Evolutionary conservation across 2,329 filamentous ascomycete species (phyloP), one percentile per base, ranked within the genome.

Genomic region (Neonectria punicea): DNA sequence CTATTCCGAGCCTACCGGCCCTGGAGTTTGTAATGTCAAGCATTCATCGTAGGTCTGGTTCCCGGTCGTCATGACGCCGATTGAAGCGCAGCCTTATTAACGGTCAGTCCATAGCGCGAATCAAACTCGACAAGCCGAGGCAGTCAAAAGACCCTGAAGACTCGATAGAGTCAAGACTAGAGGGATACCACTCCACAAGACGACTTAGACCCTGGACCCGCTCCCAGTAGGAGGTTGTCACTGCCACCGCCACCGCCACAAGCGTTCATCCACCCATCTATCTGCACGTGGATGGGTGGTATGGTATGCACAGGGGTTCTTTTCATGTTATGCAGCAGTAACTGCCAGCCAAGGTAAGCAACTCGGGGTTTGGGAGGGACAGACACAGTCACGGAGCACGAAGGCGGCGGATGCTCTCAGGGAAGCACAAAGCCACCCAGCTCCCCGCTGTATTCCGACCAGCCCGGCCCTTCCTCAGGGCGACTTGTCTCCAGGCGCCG

Each of bases 211-310:
- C 47, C 47, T 51, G 47, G n/a, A 34, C 16, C 18, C 6, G 47
- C 47, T 16, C 14, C 11, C 5, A 34, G 49, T 18, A 10, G 22
- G 39, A 47, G 13, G 36, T 39, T 11, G 20, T 47, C 59, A 57
- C 59, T 28, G 55, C 49, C 55, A 59, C 59, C 46, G 61, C 56
- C 61, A 64, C 61, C 53, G 16, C 56, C 44, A 64, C 34, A 34
- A 32, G 25, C 41, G 32, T 53, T 34, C 20, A 43, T 41, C 34
- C 34, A 43, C n/a, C 13, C 34, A 34, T 22, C 30, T 22, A 34
- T 22, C 30, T 22, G 61, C 36, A 20, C 32, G 30, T 50, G 25
- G 46, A 32, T n/a, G 25, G 46, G 25, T 22, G 16, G 9, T 25
- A 10, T 11, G 25, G n/a, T 51, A n/a, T 43, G n/a, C 39, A 43